These are phyloP conservation scores for Fusarium paranaense DNA, from an alignment of 2,329 filamentous ascomycete species.

Conservation along the genomic window DNA sequence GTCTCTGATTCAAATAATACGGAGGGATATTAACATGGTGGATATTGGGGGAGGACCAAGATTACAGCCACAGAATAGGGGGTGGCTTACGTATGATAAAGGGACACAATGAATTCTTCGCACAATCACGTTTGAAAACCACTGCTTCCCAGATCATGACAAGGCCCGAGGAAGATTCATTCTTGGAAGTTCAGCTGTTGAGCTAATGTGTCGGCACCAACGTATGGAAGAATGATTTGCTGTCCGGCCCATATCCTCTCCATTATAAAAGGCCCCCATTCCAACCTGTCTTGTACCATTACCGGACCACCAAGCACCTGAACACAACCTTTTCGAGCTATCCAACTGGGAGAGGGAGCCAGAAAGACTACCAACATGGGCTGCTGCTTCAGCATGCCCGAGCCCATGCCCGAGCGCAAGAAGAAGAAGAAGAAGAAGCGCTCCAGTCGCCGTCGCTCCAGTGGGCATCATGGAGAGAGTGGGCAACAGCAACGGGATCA, in stretches of 20 bases:
- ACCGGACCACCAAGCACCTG: neutral
- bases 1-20: neutral
- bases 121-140: neutral
- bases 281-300: neutral
- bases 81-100: neutral
- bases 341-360: neutral
- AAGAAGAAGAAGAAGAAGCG: neutral
- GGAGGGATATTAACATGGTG: neutral
- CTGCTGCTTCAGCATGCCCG: constrained; percentile 13
- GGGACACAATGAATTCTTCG: neutral
- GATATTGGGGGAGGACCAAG: neutral
- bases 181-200: neutral
- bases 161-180: neutral
- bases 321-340: neutral
- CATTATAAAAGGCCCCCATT: neutral
- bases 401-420: neutral
- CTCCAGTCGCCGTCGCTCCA: neutral
- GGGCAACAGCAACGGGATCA: neutral
- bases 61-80: neutral
- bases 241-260: neutral
- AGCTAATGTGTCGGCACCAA: neutral
- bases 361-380: constrained; percentile 9
- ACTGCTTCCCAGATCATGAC: neutral
- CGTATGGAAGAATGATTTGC: neutral
- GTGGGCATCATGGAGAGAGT: neutral